phyloP scores from a whole-genome alignment of 2,329 filamentous ascomycete species.

The Colletotrichum siamense region DNA sequence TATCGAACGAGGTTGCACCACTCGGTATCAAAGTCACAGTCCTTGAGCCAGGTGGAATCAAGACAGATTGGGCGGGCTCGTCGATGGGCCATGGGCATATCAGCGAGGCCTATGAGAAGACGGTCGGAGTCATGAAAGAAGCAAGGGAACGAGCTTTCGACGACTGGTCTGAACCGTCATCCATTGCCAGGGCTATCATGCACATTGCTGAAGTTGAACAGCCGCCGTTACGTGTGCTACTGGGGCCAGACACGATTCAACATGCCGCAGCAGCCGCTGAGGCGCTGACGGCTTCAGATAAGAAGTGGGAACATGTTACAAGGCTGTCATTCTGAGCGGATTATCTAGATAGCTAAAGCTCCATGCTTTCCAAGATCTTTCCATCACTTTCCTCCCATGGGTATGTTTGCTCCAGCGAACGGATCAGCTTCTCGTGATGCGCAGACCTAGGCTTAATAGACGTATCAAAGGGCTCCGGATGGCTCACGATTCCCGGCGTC shows the following conservation, averaged over 20 bases:
- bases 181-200: neutral
- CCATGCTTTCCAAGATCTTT: neutral
- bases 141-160: neutral
- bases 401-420: neutral
- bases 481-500: conserved; percentile 11
- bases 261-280: neutral
- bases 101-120: conserved; percentile 39
- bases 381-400: conserved; percentile 22
- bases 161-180: neutral
- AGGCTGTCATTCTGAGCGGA: neutral
- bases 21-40: conserved; percentile 44
- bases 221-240: neutral
- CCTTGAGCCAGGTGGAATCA: conserved; percentile 45
- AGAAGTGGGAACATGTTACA: neutral
- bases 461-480: conserved; percentile 6
- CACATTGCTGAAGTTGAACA: neutral
- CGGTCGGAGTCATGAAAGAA: conserved; percentile 32
- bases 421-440: conserved; percentile 18
- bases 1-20: conserved; percentile 36
- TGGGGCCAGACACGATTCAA: neutral
- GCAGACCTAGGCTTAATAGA: conserved; percentile 16
- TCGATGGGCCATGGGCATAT: conserved; percentile 30
- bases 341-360: neutral
- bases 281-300: neutral
- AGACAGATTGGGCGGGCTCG: conserved; percentile 41